Evolutionary conservation across 1,284 basidiomycete genomes (phyloP), one percentile per base, ranked within the genome.

Genomic region (Heterobasidion annosum): DNA sequence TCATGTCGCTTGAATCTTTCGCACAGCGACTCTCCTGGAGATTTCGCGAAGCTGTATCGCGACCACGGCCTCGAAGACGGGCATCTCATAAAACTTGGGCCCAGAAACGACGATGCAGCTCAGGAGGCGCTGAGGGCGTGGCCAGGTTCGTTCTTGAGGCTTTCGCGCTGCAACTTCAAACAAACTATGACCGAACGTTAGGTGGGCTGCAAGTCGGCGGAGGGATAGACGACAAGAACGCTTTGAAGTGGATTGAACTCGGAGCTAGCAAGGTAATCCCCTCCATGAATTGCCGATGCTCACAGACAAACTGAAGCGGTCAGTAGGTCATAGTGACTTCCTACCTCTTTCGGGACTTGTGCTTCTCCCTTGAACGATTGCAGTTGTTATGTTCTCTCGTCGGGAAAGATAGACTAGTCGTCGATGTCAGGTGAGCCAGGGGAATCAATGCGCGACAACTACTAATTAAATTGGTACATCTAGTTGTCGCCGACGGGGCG

Each of bases 71-170:
- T 99, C 1, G 73, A 73, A 43, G 97, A 96, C 0, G 95, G 93
- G 0, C 97, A 99, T 76, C 85, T 99, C 37, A 98, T 99, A 64
- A 99, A 98, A 73, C 83, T 99, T 7, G 97, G 97, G 3, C 83
- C 87, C 1, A 76, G 84, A 12, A 99, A 99, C 63, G 93, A 98
- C 59, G 77, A 76, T 9, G 93, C 95, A 8, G 96, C 97, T 6
- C 78, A 71, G 57, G 83, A 89, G 55, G 95, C 95, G 1, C 73
- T 98, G 12, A 67, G 68, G 9, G 83, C 88, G 19, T 99, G 97
- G 97, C 84, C 83, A 65, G 82, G 90, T 88, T 47, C 43, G 57
- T 58, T 13, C 32, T 35, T 40, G 19, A 46, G 9, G 16, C 42
- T 33, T 16, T 40, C 45, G 16, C 25, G 45, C 8, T 37, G 9